Base-by-base conservation (phyloP, 2,329 filamentous ascomycete genomes). In the Talaromyces funiculosus region DNA sequence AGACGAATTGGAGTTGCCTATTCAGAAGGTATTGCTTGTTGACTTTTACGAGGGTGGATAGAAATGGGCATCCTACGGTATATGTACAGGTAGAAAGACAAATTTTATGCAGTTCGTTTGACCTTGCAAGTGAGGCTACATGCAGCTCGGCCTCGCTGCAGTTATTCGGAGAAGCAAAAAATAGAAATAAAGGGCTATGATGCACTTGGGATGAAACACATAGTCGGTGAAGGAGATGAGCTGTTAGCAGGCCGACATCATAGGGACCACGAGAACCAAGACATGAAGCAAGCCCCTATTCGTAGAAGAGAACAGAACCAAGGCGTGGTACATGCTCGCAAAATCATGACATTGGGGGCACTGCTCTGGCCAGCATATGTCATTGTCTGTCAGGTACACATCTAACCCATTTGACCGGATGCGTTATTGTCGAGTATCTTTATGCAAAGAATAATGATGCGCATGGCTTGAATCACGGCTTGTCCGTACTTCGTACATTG, bases 51-150 rank as follows among this genome's bases (percentile, higher is more conserved):
- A 45, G 10, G 29, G 29, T 45, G 22, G 55, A 49, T 33, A 57
- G 55, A 29, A 49, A 24, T 6, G 31, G 45, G 14, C 16, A 40
- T 57, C 10, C 55, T 22, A 8, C 26, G 20, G 12, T 29, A 49
- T 49, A 57, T 29, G 45, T 57, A 45, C 35, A 57, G 42, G 49
- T 49, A 45, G 51, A 53, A 35, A 45, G 24, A 37, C 9, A 35
- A 24, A 12, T 53, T 33, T 43, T 26, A 53, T 59, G 37, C 57
- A 59, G 20, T 49, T 22, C 38, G 24, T 40, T 57, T 40, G 56
- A 18, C 45, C 22, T 40, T 51, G 45, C 20, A 43, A 54, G 57
- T 43, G 47, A 54, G 57, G 57, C 57, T 60, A 54, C 26, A 60
- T 60, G 57, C 57, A 60, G 26, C 31, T 45, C 47, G 57, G 51